Conservation (phyloP, 106 monocot species). For the Allium cepa region DNA sequence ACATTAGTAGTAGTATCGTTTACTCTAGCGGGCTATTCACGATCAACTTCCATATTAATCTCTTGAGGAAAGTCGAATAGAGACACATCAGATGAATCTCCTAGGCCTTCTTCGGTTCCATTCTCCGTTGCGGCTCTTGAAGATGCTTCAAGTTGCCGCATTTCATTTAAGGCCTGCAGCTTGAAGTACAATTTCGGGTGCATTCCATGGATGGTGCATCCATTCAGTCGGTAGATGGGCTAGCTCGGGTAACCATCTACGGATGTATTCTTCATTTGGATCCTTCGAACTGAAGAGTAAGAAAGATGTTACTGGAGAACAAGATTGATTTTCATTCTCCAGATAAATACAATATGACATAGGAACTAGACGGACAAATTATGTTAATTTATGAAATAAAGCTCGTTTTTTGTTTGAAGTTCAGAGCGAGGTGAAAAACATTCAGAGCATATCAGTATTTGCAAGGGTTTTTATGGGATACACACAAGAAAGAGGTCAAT, state of each 20-base stretch:
- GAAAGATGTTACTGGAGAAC: background rate
- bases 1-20: constrained; percentile 3
- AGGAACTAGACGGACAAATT: no score
- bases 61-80: constrained; percentile 60
- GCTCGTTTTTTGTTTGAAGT: no score
- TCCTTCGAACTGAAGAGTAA: constrained; percentile 71
- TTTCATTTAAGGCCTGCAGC: constrained; percentile 72
- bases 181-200: constrained; percentile 70
- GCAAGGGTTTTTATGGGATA: no score
- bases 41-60: constrained; percentile 65
- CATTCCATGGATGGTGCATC: constrained; percentile 97
- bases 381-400: no score
- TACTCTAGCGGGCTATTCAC: constrained; percentile 8
- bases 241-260: constrained; percentile 93
- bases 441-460: no score
- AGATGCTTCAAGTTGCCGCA: constrained; percentile 83
- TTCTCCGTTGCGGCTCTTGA: constrained; percentile 68
- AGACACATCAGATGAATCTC: constrained; percentile 80
- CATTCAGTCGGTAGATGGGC: constrained; percentile 82
- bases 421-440: no score
- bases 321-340: no score
- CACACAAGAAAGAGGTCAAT: no score
- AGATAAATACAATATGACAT: no score
- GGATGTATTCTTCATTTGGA: constrained; percentile 82
- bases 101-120: constrained; percentile 84